Evolutionary conservation across 768 basidiomycete genomes (phyloP), one percentile per base, ranked within the genome.

Genomic region (Serendipita vermifera): DNA sequence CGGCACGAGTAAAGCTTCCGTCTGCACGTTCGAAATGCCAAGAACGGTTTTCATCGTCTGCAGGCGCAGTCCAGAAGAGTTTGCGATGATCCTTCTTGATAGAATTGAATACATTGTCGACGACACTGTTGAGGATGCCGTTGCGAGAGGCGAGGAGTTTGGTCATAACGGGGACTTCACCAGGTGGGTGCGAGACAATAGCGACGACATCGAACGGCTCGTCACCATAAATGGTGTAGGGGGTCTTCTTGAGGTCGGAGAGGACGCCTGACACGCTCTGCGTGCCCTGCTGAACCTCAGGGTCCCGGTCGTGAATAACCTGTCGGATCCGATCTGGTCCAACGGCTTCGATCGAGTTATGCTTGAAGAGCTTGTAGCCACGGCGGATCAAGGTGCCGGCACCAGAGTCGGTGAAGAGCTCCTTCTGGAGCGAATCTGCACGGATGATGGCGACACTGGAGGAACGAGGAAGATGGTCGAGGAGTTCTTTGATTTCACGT

Each of bases 1-100:
- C 93, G 15, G 88, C 88, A 35, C 96, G 77, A 15, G 92, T 94
- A 74, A 99, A 99, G 69, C 87, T 90, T 0, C 96, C 96, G 62
- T 98, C 93, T 0, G 96, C 91, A 56, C 92, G 82, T 73, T 99
- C 94, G 64, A 97, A 99, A 72, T 99, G 94, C 96, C 96, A 99
- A 3, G 85, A 79, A 36, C 93, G 82, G 70, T 96, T 93, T 72
- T 98, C 94, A 67, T 98, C 94, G 61, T 97, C 92, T 3, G 83
- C 83, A 62, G 85, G 86, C 0, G 90, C 85, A n/a, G 93, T 97
- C 96, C 96, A 98, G 77, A 99, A 96, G 36, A 99, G 77, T 58
- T 80, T 79, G 60, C 83, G 80, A 70, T 97, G 86, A 67, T 98
- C 91, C 73, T 91, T 93, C 71, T 83, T 86, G 75, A 99, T 82